A percentile compares a stretch with the other conserved stretches of the same genome.
phyloP scores from a whole-genome alignment of 768 basidiomycete species.

The Suillus fuscotomentosus region DNA sequence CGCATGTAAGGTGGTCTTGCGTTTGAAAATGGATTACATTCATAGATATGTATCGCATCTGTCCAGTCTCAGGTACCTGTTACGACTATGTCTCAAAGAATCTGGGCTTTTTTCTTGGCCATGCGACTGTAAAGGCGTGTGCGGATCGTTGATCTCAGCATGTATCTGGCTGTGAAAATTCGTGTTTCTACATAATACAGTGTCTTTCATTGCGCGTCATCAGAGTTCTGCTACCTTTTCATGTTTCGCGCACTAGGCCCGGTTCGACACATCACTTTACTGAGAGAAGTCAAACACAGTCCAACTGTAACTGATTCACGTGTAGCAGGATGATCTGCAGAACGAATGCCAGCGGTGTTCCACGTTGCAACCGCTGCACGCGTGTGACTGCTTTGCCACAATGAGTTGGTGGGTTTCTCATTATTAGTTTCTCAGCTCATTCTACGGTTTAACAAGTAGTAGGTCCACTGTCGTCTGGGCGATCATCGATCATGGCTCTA shows the following conservation, averaged over 20 bases:
- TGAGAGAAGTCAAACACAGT: too few species aligned
- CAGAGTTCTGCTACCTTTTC: not conserved
- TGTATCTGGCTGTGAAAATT: not conserved
- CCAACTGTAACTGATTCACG: too few species aligned
- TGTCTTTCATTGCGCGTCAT: not conserved
- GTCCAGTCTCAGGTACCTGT: not conserved
- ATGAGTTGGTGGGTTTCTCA: too few species aligned
- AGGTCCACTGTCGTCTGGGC: not conserved
- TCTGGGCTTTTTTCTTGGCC: not conserved
- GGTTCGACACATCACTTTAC: too few species aligned
- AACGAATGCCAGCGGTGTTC: not conserved
- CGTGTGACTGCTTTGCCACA: not conserved
- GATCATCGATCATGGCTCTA: not conserved
- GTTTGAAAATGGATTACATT: too few species aligned
- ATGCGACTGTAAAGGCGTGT: not conserved
- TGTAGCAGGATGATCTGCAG: not conserved
- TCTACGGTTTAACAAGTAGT: not conserved
- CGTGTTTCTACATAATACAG: not conserved
- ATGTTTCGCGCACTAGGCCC: not conserved
- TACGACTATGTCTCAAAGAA: not conserved
- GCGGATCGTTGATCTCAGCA: not conserved
- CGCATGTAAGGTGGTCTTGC: too few species aligned
- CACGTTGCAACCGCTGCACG: not conserved
- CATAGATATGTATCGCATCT: too few species aligned
- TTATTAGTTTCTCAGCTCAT: not conserved